These are phyloP conservation scores for Aspergillus diversus DNA, from an alignment of 495 filamentous ascomycete genomes.

Conservation along the genomic window DNA sequence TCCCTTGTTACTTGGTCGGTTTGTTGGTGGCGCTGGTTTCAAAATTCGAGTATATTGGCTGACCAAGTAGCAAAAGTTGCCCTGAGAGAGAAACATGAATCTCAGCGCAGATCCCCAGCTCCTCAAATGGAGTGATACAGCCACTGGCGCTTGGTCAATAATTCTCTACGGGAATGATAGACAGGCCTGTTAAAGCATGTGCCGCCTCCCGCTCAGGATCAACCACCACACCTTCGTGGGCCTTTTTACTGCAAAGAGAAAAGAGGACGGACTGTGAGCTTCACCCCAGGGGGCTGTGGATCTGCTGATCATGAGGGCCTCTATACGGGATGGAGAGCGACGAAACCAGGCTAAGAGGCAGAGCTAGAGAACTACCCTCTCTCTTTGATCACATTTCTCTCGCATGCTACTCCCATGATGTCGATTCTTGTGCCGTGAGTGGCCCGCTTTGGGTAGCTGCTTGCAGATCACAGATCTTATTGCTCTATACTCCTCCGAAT, in stretches of 20 bases:
- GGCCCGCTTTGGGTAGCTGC: not conserved
- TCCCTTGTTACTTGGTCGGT: too few relatives aligned
- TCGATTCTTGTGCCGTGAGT: conserved; percentile 3
- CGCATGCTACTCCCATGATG: not conserved
- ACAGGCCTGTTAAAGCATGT: not conserved
- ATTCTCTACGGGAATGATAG: not conserved
- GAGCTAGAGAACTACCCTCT: conserved; percentile 2
- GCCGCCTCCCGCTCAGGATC: not conserved
- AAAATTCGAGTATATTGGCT: too few relatives aligned
- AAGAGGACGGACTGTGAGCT: not conserved
- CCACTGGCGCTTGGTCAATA: too few relatives aligned
- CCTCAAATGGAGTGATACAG: too few relatives aligned
- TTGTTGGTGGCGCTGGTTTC: too few relatives aligned
- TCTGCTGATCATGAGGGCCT: conserved; percentile 1
- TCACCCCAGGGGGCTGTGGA: not conserved
- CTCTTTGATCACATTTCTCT: not conserved
- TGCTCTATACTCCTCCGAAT: not conserved
- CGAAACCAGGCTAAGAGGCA: not conserved
- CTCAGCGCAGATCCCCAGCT: too few relatives aligned
- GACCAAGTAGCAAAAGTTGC: too few relatives aligned
- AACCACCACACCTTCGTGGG: not conserved
- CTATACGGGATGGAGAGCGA: not conserved
- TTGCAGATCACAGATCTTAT: not conserved
- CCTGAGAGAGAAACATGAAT: too few relatives aligned
- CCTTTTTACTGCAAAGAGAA: not conserved